phyloP scores from a whole-genome alignment of 495 filamentous ascomycete genomes.

The Daldinia concentrica region DNA sequence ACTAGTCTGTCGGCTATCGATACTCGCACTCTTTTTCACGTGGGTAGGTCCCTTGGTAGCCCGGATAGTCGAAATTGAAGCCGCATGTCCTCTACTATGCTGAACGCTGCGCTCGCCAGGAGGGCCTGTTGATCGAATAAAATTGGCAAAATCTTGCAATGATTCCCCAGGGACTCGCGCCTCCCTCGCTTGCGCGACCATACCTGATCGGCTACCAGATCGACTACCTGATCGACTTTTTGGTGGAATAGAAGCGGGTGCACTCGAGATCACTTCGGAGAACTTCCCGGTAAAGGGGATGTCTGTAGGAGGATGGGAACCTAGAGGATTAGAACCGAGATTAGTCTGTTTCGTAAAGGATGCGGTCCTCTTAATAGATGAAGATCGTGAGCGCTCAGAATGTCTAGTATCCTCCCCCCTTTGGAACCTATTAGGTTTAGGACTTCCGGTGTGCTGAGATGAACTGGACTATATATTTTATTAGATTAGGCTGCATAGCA shows the following conservation, averaged over 20 bases:
- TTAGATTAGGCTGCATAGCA: constrained; percentile 37
- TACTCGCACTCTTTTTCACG: constrained; percentile 40
- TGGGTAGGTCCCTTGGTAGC: constrained; percentile 37
- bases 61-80: constrained; percentile 26
- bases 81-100: constrained; percentile 21
- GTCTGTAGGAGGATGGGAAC: constrained; percentile 51
- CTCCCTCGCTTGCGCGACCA: constrained; percentile 67
- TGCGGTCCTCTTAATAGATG: constrained; percentile 51
- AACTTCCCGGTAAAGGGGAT: constrained; percentile 42
- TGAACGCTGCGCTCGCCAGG: constrained; percentile 46
- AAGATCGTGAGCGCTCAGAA: constrained; percentile 53
- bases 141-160: constrained; percentile 82
- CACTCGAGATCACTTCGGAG: constrained; percentile 42
- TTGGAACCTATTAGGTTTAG: constrained; percentile 47
- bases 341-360: constrained; percentile 54
- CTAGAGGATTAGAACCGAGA: constrained; percentile 49
- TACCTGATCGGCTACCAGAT: constrained; percentile 49
- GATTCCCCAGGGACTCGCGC: constrained; percentile 71
- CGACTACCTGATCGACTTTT: constrained; percentile 50
- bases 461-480: constrained; percentile 47
- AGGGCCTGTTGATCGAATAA: constrained; percentile 85
- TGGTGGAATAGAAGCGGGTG: constrained; percentile 41
- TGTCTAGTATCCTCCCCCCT: constrained; percentile 54
- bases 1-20: constrained; percentile 46
- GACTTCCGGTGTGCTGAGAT: constrained; percentile 48